Conservation (phyloP, 1,284 basidiomycete genomes). For the Wallemia mellicola region DNA sequence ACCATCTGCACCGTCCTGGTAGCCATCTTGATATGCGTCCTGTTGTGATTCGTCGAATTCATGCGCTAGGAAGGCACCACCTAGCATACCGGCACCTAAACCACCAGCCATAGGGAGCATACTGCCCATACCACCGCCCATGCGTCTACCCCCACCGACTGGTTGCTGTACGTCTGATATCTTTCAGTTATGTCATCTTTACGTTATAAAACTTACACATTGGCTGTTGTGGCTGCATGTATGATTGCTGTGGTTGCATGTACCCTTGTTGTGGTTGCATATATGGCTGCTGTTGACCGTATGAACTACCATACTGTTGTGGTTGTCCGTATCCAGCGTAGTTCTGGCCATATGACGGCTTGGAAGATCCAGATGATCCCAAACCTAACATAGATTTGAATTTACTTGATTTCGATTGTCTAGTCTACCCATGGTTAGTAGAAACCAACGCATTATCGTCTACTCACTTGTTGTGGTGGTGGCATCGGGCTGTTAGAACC, state of each 20-base stretch:
- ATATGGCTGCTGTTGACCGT: not conserved
- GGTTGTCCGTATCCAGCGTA: no score
- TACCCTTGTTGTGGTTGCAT: not conserved
- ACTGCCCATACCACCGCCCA: not conserved
- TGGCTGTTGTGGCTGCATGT: not conserved
- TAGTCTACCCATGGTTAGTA: not conserved
- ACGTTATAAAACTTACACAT: not conserved
- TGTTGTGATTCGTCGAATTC: not conserved
- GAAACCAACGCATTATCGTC: no score
- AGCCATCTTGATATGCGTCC: not conserved
- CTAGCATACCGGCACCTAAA: not conserved
- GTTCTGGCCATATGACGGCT: not conserved
- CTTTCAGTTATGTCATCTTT: not conserved
- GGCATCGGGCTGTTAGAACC: not conserved
- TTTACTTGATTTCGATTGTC: not conserved
- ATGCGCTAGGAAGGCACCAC: not conserved
- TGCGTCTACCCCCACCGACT: not conserved
- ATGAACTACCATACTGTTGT: no score
- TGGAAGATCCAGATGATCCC: no score
- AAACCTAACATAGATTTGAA: not conserved
- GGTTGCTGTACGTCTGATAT: not conserved
- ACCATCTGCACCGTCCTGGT: not conserved
- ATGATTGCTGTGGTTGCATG: not conserved
- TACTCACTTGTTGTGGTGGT: no score
- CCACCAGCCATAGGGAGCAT: not conserved